A percentile compares a stretch with the other conserved stretches of the same genome.
phyloP scores from a whole-genome alignment of 805 yeast genomes.

The Lipomyces kockii region DNA sequence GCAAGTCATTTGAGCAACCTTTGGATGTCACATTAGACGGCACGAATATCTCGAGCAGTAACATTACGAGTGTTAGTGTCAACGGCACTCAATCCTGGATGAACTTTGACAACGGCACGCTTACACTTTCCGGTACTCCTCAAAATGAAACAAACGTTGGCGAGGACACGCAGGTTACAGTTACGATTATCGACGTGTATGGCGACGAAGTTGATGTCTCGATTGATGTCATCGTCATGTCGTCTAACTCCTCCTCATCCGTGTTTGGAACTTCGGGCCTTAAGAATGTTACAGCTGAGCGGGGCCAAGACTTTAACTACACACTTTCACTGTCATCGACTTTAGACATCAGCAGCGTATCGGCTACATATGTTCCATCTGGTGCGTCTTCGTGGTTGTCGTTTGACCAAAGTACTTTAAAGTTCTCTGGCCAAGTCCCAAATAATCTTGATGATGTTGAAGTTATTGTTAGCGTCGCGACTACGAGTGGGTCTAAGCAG shows the following conservation, averaged over 20 bases:
- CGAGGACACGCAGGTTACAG: constrained; percentile 43
- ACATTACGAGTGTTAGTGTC: constrained; percentile 60
- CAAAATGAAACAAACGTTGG: constrained; percentile 54
- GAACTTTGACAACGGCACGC: constrained; percentile 59
- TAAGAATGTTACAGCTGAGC: constrained; percentile 49
- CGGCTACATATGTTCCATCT: constrained; percentile 23
- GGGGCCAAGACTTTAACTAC: constrained; percentile 66
- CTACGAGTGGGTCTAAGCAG: constrained; percentile 48
- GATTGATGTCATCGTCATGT: constrained; percentile 29
- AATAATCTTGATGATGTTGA: constrained; percentile 48
- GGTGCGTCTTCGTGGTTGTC: constrained; percentile 60
- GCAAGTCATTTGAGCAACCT: constrained; percentile 59
- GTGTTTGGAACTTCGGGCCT: constrained; percentile 52
- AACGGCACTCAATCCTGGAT: constrained; percentile 75
- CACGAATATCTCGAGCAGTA: constrained; percentile 50
- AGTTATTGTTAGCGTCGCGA: constrained; percentile 57
- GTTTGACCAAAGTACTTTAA: constrained; percentile 61
- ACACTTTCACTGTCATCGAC: constrained; percentile 63
- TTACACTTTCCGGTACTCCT: constrained; percentile 71
- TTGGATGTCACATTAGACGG: constrained; percentile 62
- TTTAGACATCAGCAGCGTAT: constrained; percentile 52
- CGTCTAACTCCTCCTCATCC: constrained; percentile 49
- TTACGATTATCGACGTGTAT: constrained; percentile 50
- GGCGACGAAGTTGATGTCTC: constrained; percentile 43
- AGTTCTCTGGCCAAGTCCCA: constrained; percentile 72